Evolutionary conservation across 768 basidiomycete species (phyloP).

Genomic region (Kwoniella newhampshirensis): DNA sequence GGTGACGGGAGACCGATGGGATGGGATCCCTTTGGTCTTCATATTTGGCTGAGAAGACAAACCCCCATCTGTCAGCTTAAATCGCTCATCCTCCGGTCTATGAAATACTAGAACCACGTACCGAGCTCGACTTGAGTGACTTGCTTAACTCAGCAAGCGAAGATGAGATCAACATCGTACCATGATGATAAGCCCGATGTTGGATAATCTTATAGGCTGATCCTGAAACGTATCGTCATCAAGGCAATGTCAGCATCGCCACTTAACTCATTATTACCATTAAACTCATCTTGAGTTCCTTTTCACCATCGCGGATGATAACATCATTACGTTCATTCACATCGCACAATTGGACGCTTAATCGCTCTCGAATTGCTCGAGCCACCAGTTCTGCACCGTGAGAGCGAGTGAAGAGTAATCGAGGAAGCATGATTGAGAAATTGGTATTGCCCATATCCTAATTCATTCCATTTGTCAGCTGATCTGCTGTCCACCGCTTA

Average conservation of each 20-base stretch:
- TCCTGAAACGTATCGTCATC: conserved; percentile 74
- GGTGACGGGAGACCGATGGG: conserved; percentile 87
- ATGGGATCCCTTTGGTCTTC: conserved; percentile 79
- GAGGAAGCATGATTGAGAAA: conserved; percentile 87
- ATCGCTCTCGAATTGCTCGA: conserved; percentile 67
- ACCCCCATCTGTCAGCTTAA: background rate
- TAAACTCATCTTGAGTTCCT: conserved; percentile 77
- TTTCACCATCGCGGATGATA: conserved; percentile 60
- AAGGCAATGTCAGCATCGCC: conserved; percentile 7
- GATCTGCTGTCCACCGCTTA: background rate
- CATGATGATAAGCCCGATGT: conserved; percentile 91
- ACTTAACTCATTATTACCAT: background rate
- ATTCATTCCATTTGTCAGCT: background rate
- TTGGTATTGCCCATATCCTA: conserved; percentile 98
- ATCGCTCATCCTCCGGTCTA: too few relatives aligned
- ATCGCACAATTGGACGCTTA: conserved; percentile 68
- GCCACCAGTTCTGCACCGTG: conserved; percentile 75
- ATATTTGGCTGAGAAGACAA: conserved; percentile 65
- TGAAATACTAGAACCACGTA: too few relatives aligned
- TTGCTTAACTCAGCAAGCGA: conserved; percentile 69
- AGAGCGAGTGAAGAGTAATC: conserved; percentile 73
- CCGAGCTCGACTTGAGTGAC: conserved; percentile 57
- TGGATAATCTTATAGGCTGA: conserved; percentile 95
- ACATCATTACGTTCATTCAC: conserved; percentile 92
- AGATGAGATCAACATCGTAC: conserved; percentile 94